Evolutionary conservation across 1,284 basidiomycete genomes (phyloP), one percentile per base, ranked within the genome.

Genomic region (Ustilago loliicola): DNA sequence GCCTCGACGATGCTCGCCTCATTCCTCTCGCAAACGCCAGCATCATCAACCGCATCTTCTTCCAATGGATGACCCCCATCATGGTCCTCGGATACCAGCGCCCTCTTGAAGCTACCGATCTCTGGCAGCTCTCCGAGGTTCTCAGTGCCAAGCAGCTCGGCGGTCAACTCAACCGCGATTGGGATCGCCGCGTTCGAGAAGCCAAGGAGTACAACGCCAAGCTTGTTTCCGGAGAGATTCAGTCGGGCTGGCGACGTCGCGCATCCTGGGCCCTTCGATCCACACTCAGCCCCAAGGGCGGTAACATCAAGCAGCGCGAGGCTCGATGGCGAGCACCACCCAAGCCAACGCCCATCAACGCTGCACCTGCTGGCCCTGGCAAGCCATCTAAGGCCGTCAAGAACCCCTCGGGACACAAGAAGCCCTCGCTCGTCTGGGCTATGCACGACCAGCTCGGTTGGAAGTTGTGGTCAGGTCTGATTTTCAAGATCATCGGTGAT

Each of bases 361-460:
- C 63, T 42, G 45, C 72, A 3, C 52, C 68, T 23, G 58, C 47
- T 21, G 67, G 66, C 6, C 58, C 64, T 25, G 62, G 59, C 52
- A 73, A 73, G 55, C 54, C 62, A n/a, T 51, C 62, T 3, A 72
- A 72, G 38, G 34, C 57, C 17, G 60, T 66, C 47, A 77, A 77
- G 63, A 65, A 73, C 7, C 68, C 64, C 2, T 78, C 79, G 4
- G 80, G 81, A 25, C 70, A 79, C 69, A 73, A 79, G 63, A 74
- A 73, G 61, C 89, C 94, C 0, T 93, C 92, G 79, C 89, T 97
- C 23, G 88, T 90, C 0, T 88, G 89, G 87, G 91, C 94, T 0
- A 89, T 96, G 83, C 93, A 92, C 80, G 94, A 96, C 83, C 92
- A 91, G 63, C 90, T 96, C 75, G 91, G 91, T 34, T 91, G 90